Conservation (phyloP, 257 asterid species). For the Verbascum thapsus region DNA sequence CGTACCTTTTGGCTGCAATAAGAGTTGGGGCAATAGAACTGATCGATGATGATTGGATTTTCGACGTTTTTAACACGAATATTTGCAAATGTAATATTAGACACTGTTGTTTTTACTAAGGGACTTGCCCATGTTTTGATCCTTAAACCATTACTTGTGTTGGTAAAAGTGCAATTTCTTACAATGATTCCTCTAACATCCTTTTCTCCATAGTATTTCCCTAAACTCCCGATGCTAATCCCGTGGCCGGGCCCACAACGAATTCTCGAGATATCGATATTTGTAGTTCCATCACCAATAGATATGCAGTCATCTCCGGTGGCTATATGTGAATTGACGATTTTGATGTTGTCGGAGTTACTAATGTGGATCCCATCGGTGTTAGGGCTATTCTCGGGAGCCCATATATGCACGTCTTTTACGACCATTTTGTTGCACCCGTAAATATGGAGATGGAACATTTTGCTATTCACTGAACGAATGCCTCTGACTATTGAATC, state of each 20-base stretch:
- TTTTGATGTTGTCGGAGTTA: slow-evolving; percentile 15
- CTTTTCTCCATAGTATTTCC: slow-evolving; percentile 22
- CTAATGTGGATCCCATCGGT: slow-evolving; percentile 46
- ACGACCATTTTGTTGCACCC: slow-evolving; percentile 12
- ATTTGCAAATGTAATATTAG: slow-evolving; percentile 12
- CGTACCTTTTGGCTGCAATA: slow-evolving; percentile 11
- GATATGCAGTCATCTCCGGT: slow-evolving; percentile 49
- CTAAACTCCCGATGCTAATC: slow-evolving; percentile 39
- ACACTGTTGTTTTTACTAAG: background rate
- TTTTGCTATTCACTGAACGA: slow-evolving; percentile 31
- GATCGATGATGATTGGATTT: slow-evolving; percentile 43
- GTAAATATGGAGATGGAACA: slow-evolving; percentile 23
- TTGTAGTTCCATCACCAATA: slow-evolving; percentile 26
- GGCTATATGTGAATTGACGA: background rate
- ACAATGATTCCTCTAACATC: slow-evolving; percentile 20
- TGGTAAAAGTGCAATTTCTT: slow-evolving; percentile 15
- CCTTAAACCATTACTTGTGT: slow-evolving; percentile 32
- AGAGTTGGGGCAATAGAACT: slow-evolving; percentile 30
- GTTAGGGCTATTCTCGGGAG: slow-evolving; percentile 45
- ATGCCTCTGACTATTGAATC: slow-evolving; percentile 10
- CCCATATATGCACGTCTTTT: slow-evolving; percentile 2
- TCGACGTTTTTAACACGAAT: slow-evolving; percentile 18
- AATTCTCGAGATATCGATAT: slow-evolving; percentile 26
- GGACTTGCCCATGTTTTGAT: slow-evolving; percentile 36
- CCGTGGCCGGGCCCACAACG: slow-evolving; percentile 46